Evolutionary conservation across 2,329 filamentous ascomycete species (phyloP).

Genomic region (Xylariaceae sp.): DNA sequence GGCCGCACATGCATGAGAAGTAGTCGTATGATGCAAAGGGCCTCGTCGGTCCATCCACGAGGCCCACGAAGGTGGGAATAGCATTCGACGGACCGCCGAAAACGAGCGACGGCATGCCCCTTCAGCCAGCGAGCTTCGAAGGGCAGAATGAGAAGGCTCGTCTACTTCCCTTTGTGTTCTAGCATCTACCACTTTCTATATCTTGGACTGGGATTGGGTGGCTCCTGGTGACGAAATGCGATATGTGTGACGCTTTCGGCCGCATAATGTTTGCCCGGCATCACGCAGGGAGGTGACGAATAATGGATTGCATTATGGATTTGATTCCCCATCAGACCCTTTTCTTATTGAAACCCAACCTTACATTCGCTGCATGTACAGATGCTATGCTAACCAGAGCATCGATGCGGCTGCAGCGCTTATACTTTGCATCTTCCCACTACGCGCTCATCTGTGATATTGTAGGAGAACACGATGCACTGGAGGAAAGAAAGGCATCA

Average conservation of each 20-base stretch:
- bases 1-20: conserved; percentile 1
- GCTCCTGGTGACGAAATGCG: no score
- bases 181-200: conserved; percentile 20
- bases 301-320: no score
- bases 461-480: no score
- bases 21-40: background rate
- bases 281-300: background rate
- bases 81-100: no score
- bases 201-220: conserved; percentile 9
- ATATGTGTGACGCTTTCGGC: no score
- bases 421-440: background rate
- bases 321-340: no score
- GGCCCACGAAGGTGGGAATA: no score
- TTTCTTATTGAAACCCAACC: no score
- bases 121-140: background rate
- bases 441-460: no score
- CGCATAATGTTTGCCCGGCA: background rate
- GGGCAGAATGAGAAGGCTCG: background rate
- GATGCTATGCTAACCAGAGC: background rate
- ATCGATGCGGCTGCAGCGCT: background rate
- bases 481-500: no score
- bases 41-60: no score
- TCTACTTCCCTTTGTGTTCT: conserved; percentile 3
- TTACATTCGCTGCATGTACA: no score
- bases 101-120: background rate